Evolutionary conservation across 306 rosid genomes (phyloP).

Genomic region (Casuarina equisetifolia): DNA sequence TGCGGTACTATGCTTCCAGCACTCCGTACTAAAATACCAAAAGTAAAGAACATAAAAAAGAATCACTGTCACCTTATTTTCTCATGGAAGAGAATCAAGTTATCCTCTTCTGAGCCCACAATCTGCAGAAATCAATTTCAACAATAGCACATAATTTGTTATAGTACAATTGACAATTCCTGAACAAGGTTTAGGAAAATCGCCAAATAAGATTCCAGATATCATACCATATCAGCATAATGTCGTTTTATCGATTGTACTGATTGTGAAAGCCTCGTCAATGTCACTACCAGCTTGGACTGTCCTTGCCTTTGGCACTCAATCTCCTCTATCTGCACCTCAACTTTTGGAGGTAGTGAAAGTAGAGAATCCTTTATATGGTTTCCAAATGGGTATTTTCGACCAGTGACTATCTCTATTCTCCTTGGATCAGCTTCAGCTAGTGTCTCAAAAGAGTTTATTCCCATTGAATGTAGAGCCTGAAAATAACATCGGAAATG

Average conservation of each 20-base stretch:
- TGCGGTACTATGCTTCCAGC: constrained; percentile 1
- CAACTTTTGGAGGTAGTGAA: constrained; percentile 84
- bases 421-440: constrained; percentile 93
- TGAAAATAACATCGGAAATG: constrained; percentile 38
- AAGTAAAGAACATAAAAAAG: constrained; percentile 13
- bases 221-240: constrained; percentile 86
- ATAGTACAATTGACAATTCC: background rate
- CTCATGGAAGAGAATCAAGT: constrained; percentile 77
- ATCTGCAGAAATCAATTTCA: constrained; percentile 50
- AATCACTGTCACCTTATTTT: constrained; percentile 71
- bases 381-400: constrained; percentile 94
- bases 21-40: constrained; percentile 13
- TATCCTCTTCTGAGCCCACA: constrained; percentile 79
- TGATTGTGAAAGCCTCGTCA: constrained; percentile 67
- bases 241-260: constrained; percentile 65
- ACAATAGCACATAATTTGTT: constrained; percentile 13
- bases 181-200: background rate
- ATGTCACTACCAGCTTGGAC: constrained; percentile 66
- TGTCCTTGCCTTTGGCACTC: constrained; percentile 59
- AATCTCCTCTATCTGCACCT: constrained; percentile 57
- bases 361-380: constrained; percentile 88
- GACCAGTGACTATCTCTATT: constrained; percentile 90
- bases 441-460: constrained; percentile 73
- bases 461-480: constrained; percentile 85
- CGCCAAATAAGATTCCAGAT: constrained; percentile 14